Percentiles rank a stretch among this genome's conserved stretches.
These are phyloP conservation scores for Citropsis articulata DNA, from an alignment of 345 rosid genomes.

Conservation along the genomic window DNA sequence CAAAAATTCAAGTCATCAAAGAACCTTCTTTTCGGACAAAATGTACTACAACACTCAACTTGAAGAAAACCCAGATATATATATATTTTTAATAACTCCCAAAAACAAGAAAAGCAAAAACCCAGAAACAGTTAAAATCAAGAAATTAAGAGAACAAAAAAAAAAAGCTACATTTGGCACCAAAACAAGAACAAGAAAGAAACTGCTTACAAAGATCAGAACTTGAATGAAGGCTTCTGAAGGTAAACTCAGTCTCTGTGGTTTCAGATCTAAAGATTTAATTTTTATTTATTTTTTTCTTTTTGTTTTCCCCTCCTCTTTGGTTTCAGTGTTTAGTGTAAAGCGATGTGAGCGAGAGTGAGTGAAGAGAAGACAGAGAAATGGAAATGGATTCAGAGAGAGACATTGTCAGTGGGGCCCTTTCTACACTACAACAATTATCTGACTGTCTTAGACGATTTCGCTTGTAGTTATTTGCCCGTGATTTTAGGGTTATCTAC, in stretches of 20 bases:
- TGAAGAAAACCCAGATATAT: constrained; percentile 31
- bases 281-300: neutral
- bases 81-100: constrained; percentile 15
- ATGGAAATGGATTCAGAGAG: neutral
- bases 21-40: constrained; percentile 2
- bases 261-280: constrained; percentile 17
- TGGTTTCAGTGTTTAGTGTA: constrained; percentile 1
- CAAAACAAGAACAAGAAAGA: neutral
- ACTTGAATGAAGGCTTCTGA: neutral
- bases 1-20: neutral
- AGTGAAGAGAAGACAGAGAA: neutral
- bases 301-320: neutral
- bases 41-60: constrained; percentile 4
- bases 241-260: neutral
- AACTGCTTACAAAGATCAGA: constrained; percentile 7
- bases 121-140: constrained; percentile 12
- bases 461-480: constrained; percentile 4
- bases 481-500: constrained; percentile 25
- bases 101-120: constrained; percentile 16
- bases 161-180: constrained; percentile 10
- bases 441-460: neutral
- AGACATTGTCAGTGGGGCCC: constrained; percentile 25
- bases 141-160: neutral
- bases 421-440: neutral
- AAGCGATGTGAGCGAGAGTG: neutral